A percentile compares a stretch with the other conserved stretches of the same genome.
These are phyloP conservation scores for Podaxis sp. DNA, from an alignment of 768 basidiomycete genomes.

Conservation along the genomic window DNA sequence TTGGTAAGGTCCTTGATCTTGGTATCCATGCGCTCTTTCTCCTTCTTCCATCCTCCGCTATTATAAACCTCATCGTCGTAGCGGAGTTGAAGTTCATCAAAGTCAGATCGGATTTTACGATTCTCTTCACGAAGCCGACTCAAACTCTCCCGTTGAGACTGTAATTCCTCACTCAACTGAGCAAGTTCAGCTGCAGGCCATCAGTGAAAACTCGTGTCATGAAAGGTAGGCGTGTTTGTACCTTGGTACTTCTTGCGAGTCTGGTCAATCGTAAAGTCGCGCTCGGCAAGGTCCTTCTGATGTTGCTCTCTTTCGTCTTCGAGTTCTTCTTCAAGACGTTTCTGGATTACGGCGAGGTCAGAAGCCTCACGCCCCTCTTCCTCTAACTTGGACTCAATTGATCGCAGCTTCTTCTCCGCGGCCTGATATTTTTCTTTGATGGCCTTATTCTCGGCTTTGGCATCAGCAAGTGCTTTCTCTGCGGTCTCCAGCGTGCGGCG, in stretches of 20 bases:
- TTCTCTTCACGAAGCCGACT: slow-evolving; percentile 78
- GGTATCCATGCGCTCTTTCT: slow-evolving; percentile 81
- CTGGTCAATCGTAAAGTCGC: slow-evolving; percentile 75
- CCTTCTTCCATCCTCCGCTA: slow-evolving; percentile 80
- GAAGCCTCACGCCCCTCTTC: slow-evolving; percentile 65
- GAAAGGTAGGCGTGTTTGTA: slow-evolving; percentile 19
- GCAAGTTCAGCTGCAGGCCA: slow-evolving; percentile 59
- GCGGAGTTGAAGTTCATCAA: slow-evolving; percentile 68
- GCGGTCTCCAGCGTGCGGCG: slow-evolving; percentile 57
- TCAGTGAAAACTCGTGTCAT: neutral
- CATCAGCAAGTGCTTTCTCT: slow-evolving; percentile 52
- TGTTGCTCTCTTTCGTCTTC: slow-evolving; percentile 77
- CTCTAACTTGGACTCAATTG: slow-evolving; percentile 61
- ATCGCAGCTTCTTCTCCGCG: slow-evolving; percentile 48
- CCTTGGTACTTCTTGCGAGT: slow-evolving; percentile 87
- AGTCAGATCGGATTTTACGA: slow-evolving; percentile 70
- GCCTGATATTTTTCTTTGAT: slow-evolving; percentile 43
- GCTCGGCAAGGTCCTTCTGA: slow-evolving; percentile 73
- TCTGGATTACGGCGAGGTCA: slow-evolving; percentile 59
- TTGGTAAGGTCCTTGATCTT: slow-evolving; percentile 74
- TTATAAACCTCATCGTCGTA: slow-evolving; percentile 78
- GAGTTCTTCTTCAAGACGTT: slow-evolving; percentile 69
- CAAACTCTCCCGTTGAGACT: slow-evolving; percentile 72
- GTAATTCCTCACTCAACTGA: slow-evolving; percentile 77
- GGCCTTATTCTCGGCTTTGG: slow-evolving; percentile 47